Evolutionary conservation across 2,329 filamentous ascomycete species (phyloP).

Genomic region (Botryosphaeria dothidea): DNA sequence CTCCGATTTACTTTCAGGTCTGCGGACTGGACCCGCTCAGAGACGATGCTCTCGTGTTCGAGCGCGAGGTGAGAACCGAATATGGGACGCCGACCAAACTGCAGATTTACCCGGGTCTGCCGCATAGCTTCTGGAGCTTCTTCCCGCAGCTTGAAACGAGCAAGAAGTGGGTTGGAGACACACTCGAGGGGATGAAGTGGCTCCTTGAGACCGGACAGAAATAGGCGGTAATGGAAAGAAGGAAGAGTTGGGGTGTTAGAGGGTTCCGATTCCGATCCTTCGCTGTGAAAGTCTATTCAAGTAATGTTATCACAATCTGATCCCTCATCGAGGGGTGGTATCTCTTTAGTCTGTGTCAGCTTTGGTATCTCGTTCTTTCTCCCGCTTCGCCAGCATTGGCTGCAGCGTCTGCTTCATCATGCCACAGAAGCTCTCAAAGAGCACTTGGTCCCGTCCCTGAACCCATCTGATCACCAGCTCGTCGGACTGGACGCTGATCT

Average conservation of each 20-base stretch:
- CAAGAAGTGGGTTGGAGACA: constrained; percentile 21
- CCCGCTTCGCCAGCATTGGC: neutral
- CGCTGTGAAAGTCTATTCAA: neutral
- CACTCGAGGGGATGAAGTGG: constrained; percentile 5
- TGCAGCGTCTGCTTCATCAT: constrained; percentile 4
- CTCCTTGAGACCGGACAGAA: neutral
- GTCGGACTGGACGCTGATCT: constrained; percentile 31
- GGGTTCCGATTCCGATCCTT: neutral
- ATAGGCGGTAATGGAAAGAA: neutral
- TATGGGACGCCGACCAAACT: constrained; percentile 46
- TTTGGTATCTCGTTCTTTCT: constrained; percentile 9
- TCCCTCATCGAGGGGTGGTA: neutral
- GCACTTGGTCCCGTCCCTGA: constrained; percentile 68
- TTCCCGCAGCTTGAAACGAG: constrained; percentile 31
- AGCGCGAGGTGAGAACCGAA: constrained; percentile 47
- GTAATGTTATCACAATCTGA: constrained; percentile 4
- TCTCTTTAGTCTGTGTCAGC: neutral
- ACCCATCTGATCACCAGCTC: constrained; percentile 64
- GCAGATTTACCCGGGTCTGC: constrained; percentile 46
- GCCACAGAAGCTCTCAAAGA: constrained; percentile 79
- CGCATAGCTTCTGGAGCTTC: constrained; percentile 43
- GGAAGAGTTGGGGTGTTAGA: neutral
- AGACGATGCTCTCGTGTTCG: constrained; percentile 57
- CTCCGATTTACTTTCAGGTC: constrained; percentile 53
- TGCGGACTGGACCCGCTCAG: constrained; percentile 51